Evolutionary conservation across 139 green algal species (phyloP), one percentile per base, ranked within the genome.

Genomic region (Chlorella sorokiniana): DNA sequence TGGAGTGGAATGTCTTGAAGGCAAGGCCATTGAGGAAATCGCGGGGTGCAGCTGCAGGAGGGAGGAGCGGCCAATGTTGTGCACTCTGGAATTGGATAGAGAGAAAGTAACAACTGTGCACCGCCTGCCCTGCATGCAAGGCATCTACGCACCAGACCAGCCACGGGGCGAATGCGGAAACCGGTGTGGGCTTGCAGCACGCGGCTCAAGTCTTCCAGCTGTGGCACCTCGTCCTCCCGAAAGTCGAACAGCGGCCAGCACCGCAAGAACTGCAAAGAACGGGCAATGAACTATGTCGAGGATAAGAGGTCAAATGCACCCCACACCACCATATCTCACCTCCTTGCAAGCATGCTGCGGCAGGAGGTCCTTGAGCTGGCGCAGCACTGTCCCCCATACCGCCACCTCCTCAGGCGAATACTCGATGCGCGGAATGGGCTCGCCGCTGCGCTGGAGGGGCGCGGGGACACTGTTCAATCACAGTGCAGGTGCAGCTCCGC

Each of bases 21-120:
- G 95, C 95, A n/a, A 98, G 84, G 45, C 94, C 95, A 56, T 93
- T 94, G 41, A 98, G 87, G 88, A 98, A 98, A 86, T 98, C 93
- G 1, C 95, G 84, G 7, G 95, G 86, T 97, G 94, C 83, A 98
- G 93, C 61, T 98, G 72, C 56, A 31, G 48, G 48, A 44, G 45
- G 45, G 33, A 10, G 29, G 62, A 41, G 65, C 20, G 23, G 68
- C 25, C 27, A 64, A 27, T 20, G 52, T 22, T 4, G 52, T 4
- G 10, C 52, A 14, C 52, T 5, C 22, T 23, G 29, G 3, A 23
- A 2, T 68, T n/a, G 61, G 61, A 7, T 31, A 23, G n/a, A 10
- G 29, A 8, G 61, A 7, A 41, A 9, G 6, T 40, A 44, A 9
- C 64, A 70, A 48, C 33, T 27, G 31, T 20, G 16, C 8, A 8